Evolutionary conservation across 164 flowering plant species (phyloP).

Genomic region (Kalanchoe fedtschenkoi): DNA sequence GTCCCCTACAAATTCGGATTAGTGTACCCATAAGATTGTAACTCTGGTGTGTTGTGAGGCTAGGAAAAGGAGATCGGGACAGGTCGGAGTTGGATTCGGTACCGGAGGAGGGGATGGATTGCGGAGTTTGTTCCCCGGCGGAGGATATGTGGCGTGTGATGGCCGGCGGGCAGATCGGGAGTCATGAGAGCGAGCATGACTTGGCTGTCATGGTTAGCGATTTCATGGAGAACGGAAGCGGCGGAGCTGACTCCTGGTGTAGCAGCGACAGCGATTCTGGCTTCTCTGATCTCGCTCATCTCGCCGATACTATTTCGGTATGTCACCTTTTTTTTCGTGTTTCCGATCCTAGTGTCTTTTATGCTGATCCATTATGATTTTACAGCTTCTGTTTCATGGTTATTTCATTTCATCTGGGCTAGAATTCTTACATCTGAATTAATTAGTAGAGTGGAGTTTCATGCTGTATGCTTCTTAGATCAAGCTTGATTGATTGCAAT

Average conservation of each 20-base stretch:
- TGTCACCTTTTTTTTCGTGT: neutral
- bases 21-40: no score
- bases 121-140: constrained; percentile 25
- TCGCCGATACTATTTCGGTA: constrained; percentile 64
- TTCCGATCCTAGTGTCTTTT: neutral
- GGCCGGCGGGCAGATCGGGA: constrained; percentile 29
- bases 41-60: no score
- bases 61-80: constrained; percentile 5
- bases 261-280: constrained; percentile 89
- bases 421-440: no score
- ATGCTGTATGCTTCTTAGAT: no score
- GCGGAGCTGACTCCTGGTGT: constrained; percentile 55
- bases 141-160: constrained; percentile 27
- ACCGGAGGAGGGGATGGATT: constrained; percentile 25
- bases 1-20: neutral
- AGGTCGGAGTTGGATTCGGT: neutral
- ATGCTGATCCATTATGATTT: no score
- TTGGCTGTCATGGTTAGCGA: constrained; percentile 81
- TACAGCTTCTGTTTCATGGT: neutral
- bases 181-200: constrained; percentile 87
- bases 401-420: neutral
- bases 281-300: constrained; percentile 49
- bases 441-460: no score
- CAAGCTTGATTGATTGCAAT: no score
- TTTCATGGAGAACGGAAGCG: constrained; percentile 69